Percentiles rank a stretch among this genome's conserved stretches.
Evolutionary conservation across 805 yeast species (phyloP).

Genomic region (Lachancea kluyveri): DNA sequence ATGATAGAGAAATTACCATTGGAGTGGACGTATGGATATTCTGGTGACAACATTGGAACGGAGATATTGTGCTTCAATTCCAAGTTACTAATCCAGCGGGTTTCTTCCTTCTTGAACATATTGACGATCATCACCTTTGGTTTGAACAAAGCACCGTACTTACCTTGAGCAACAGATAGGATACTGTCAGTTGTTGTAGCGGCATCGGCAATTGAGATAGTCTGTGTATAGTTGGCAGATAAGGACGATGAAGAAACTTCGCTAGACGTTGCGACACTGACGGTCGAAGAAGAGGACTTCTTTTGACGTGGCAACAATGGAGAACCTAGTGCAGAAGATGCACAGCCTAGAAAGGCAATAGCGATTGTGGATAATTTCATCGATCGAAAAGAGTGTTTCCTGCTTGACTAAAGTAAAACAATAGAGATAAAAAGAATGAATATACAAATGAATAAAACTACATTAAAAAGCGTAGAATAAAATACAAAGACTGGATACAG

Average conservation of each 20-base stretch:
- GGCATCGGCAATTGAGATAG: conserved; percentile 5
- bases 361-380: too few relatives aligned
- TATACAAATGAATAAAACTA: too few relatives aligned
- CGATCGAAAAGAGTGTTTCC: too few relatives aligned
- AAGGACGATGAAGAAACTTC: background rate
- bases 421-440: too few relatives aligned
- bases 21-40: conserved; percentile 53
- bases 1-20: conserved; percentile 46
- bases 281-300: too few relatives aligned
- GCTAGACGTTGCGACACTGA: too few relatives aligned
- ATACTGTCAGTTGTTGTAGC: conserved; percentile 6
- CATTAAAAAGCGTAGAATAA: too few relatives aligned
- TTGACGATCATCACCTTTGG: conserved; percentile 53
- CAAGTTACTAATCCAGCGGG: conserved; percentile 44
- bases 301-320: too few relatives aligned
- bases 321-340: too few relatives aligned
- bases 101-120: conserved; percentile 48
- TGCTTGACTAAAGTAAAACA: too few relatives aligned
- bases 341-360: too few relatives aligned
- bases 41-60: conserved; percentile 60
- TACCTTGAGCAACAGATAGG: conserved; percentile 6
- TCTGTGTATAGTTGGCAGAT: conserved; percentile 6
- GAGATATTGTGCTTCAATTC: conserved; percentile 49
- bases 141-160: conserved; percentile 19
- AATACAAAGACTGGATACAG: too few relatives aligned